phyloP scores from a whole-genome alignment of 2,329 filamentous ascomycete genomes.

The Aspergillus sp. region DNA sequence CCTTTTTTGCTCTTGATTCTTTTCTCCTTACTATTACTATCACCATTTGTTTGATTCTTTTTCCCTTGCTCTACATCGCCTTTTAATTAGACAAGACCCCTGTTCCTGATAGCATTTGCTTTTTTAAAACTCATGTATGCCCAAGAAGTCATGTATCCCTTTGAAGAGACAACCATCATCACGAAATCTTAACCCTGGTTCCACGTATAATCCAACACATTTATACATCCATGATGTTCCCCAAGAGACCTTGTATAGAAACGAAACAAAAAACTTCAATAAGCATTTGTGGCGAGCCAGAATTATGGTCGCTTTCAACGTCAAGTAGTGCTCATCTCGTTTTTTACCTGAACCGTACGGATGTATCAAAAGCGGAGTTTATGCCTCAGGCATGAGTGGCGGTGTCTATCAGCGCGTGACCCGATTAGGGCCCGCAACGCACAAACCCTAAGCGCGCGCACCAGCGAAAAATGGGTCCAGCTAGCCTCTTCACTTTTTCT shows the following conservation, averaged over 20 bases:
- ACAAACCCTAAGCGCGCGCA: conserved; percentile 30
- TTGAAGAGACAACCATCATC: too few species aligned
- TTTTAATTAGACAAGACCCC: conserved; percentile 36
- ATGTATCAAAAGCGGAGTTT: background rate
- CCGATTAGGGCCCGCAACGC: conserved; percentile 20
- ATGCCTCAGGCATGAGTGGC: conserved; percentile 10
- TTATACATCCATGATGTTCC: too few species aligned
- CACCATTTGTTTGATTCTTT: conserved; percentile 1
- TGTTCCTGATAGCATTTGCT: conserved; percentile 19
- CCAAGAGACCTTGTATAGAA: too few species aligned
- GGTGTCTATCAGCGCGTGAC: conserved; percentile 18
- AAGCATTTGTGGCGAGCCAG: too few species aligned
- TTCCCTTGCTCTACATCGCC: conserved; percentile 13
- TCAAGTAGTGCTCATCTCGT: too few species aligned
- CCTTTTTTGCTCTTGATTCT: conserved; percentile 5
- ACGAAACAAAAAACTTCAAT: too few species aligned
- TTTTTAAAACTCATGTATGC: conserved; percentile 30
- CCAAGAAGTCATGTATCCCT: conserved; percentile 37
- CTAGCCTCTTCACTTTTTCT: conserved; percentile 13
- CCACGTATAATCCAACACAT: too few species aligned
- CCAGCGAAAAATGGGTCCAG: conserved; percentile 16
- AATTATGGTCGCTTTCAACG: too few species aligned
- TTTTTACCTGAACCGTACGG: too few species aligned
- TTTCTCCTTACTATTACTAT: conserved; percentile 14
- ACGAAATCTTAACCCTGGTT: too few species aligned